Conservation (phyloP, 106 monocot species). For the Alisma plantagoaquatica region DNA sequence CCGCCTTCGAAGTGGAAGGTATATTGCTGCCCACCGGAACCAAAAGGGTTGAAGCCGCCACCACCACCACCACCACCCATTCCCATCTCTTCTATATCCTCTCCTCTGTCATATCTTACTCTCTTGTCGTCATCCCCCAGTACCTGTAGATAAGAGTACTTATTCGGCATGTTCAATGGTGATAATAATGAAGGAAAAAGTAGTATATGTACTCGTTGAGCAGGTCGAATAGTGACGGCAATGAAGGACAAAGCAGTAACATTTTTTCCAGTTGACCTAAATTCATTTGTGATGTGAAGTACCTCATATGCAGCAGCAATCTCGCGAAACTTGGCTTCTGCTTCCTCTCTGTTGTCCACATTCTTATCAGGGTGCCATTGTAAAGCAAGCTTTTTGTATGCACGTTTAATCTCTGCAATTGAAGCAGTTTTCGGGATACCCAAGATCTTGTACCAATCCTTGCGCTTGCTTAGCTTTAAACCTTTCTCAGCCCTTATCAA, state of each 20-base stretch:
- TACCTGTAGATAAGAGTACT: constrained; percentile 37
- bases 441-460: constrained; percentile 97
- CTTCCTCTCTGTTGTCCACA: constrained; percentile 83
- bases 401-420: constrained; percentile 78
- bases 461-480: constrained; percentile 83
- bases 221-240: neutral
- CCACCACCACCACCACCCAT: constrained; percentile 70
- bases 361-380: constrained; percentile 99
- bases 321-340: constrained; percentile 77
- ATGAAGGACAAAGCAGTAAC: neutral
- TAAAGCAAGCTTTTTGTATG: constrained; percentile 97
- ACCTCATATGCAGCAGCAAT: constrained; percentile 99
- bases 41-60: constrained; percentile 77
- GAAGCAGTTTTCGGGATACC: constrained; percentile 80
- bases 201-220: neutral
- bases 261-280: neutral
- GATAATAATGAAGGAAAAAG: neutral
- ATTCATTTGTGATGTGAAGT: neutral
- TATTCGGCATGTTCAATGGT: too few species aligned
- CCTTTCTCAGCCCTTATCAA: constrained; percentile 83
- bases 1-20: constrained; percentile 27
- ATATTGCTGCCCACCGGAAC: constrained; percentile 39
- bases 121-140: constrained; percentile 91
- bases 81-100: constrained; percentile 71
- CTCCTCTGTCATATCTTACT: constrained; percentile 78